These are phyloP conservation scores for Diaporthe nobilis DNA, from an alignment of 2,329 filamentous ascomycete species.

Conservation along the genomic window DNA sequence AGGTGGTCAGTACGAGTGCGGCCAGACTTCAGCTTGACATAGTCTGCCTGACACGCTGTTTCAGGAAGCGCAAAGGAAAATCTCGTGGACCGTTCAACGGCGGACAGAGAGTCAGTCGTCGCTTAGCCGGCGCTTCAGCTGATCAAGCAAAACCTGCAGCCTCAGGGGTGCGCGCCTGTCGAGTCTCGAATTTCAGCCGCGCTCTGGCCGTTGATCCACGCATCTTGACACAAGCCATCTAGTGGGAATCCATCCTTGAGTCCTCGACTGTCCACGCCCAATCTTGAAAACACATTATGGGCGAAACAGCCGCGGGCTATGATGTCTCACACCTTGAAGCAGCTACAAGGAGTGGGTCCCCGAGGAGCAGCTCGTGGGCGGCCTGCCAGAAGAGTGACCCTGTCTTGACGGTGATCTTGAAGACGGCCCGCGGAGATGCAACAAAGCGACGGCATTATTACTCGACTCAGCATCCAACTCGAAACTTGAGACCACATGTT, in stretches of 20 bases:
- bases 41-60: conserved; percentile 10
- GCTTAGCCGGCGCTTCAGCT: conserved; percentile 2
- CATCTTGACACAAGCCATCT: neutral
- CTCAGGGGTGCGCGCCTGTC: conserved; percentile 9
- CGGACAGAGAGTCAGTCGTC: conserved; percentile 16
- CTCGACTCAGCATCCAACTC: conserved; percentile 2
- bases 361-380: neutral
- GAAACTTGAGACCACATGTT: neutral
- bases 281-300: neutral
- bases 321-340: neutral
- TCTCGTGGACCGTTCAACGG: neutral
- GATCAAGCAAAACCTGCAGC: neutral
- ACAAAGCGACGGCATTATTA: neutral
- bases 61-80: neutral
- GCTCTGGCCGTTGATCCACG: conserved; percentile 21
- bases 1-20: neutral
- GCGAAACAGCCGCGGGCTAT: neutral
- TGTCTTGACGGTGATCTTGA: neutral
- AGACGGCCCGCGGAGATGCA: neutral
- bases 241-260: neutral
- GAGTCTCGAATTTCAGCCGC: neutral
- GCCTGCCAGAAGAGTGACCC: neutral
- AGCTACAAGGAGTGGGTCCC: neutral
- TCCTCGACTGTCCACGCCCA: neutral
- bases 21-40: neutral